Base-by-base conservation (phyloP, 306 rosid species). In the Rosa rugosa region DNA sequence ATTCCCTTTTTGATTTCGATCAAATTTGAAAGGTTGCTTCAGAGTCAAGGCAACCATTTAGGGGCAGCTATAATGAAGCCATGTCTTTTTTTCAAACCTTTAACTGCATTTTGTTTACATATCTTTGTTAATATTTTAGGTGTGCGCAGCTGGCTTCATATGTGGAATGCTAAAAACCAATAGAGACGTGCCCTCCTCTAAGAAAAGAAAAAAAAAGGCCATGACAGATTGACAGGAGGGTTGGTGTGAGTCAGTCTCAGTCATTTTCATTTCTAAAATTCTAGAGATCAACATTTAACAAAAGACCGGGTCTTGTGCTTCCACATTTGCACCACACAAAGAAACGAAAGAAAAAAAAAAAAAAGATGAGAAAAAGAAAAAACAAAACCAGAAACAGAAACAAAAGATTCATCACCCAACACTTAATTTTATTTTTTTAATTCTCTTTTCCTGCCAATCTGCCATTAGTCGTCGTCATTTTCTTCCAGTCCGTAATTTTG, bases 251-350 rank as follows among this genome's bases (percentile, higher is more conserved):
- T 62, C 45, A 23, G 45, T 62, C 71, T 2, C 9, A 54, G 59
- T 64, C 67, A 36, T 20, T 76, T 53, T 60, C 42, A 74, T 86
- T 77, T 79, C 92, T 77, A 89, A 84, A 90, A 88, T 73, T 86
- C 71, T 76, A 75, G 87, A 86, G 92, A 89, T 84, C 82, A 85
- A 57, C 65, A 8, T 85, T 81, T 40, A 69, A 23, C 72, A 46
- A 17, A 74, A 41, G 86, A 84, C 91, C 87, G 88, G 54, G 83
- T 88, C 88, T 84, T 77, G 54, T 66, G 97, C 78, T 73, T 89
- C 78, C 83, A 46, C 46, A 20, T 73, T 60, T 41, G 85, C 64
- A 73, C 54, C 81, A 10, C 73, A 83, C 65, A 38, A 84, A 64
- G 67, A 59, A 22, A 79, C 54, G 38, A 62, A 57, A 44, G 14